Percentiles rank a stretch among this genome's conserved stretches.
These are phyloP conservation scores for Boletus patriciae DNA, from an alignment of 768 basidiomycete genomes.

Conservation along the genomic window DNA sequence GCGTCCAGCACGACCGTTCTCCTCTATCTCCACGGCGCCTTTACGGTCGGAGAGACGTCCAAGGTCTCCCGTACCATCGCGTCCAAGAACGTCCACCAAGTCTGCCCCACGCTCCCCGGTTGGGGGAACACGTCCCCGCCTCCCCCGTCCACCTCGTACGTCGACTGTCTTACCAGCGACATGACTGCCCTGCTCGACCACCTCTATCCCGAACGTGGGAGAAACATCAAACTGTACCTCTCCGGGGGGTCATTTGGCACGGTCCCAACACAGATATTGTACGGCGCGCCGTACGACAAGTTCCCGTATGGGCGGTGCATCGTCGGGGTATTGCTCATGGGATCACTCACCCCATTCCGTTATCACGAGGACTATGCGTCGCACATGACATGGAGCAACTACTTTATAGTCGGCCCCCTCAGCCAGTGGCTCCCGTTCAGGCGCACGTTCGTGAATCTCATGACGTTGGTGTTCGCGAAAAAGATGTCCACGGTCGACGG, in stretches of 20 bases:
- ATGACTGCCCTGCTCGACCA: constrained; percentile 48
- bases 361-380: constrained; percentile 46
- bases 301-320: constrained; percentile 53
- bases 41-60: constrained; percentile 48
- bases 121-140: constrained; percentile 56
- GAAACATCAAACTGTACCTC: constrained; percentile 47
- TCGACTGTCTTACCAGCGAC: constrained; percentile 43
- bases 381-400: constrained; percentile 47
- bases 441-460: constrained; percentile 32
- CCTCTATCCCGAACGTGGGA: constrained; percentile 43
- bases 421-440: constrained; percentile 44
- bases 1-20: constrained; percentile 48
- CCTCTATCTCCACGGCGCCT: constrained; percentile 57
- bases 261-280: constrained; percentile 55
- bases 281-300: constrained; percentile 47
- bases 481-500: constrained; percentile 40
- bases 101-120: constrained; percentile 56
- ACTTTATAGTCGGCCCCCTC: constrained; percentile 48
- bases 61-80: constrained; percentile 35
- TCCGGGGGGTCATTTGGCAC: constrained; percentile 56
- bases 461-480: constrained; percentile 30
- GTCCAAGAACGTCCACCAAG: constrained; percentile 43
- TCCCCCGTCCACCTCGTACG: constrained; percentile 35
- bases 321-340: constrained; percentile 47
- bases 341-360: constrained; percentile 47